phyloP scores from a whole-genome alignment of 2,329 filamentous ascomycete genomes.

The Trichoderma sp. region DNA sequence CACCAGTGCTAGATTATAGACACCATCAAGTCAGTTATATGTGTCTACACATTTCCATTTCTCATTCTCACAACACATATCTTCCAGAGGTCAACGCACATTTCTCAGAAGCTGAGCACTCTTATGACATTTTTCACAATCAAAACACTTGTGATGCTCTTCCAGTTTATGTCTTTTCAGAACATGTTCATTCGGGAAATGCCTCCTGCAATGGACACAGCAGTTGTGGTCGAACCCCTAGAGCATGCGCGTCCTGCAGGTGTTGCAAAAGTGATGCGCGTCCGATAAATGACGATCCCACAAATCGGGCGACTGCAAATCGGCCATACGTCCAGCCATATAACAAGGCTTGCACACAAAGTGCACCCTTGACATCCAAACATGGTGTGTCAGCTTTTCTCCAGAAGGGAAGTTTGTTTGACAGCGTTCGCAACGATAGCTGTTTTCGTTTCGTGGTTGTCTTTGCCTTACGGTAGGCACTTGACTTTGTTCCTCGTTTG shows the following conservation, averaged over 20 bases:
- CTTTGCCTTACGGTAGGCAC: not conserved
- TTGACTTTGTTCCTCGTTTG: not conserved
- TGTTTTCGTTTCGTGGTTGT: not conserved
- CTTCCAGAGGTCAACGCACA: not conserved
- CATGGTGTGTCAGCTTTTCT: not conserved
- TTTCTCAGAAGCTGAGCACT: not conserved
- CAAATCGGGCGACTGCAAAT: not conserved
- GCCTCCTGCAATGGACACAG: not conserved
- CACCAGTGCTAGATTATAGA: not conserved
- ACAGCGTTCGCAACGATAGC: not conserved
- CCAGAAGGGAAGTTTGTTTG: not conserved
- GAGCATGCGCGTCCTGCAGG: not conserved
- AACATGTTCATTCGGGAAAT: rapidly evolving
- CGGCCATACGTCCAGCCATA: not conserved
- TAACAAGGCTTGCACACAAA: not conserved
- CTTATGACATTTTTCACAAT: not conserved
- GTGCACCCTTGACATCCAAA: not conserved
- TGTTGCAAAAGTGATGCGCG: not conserved
- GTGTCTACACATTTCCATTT: not conserved
- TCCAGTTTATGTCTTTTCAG: not conserved
- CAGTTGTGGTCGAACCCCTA: not conserved
- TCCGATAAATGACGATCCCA: not conserved
- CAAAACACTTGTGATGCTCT: not conserved
- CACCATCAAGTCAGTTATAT: not conserved
- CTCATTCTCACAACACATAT: not conserved